Conservation (phyloP, 352 stramenopile species). For the Globisporangium paroecandrum region DNA sequence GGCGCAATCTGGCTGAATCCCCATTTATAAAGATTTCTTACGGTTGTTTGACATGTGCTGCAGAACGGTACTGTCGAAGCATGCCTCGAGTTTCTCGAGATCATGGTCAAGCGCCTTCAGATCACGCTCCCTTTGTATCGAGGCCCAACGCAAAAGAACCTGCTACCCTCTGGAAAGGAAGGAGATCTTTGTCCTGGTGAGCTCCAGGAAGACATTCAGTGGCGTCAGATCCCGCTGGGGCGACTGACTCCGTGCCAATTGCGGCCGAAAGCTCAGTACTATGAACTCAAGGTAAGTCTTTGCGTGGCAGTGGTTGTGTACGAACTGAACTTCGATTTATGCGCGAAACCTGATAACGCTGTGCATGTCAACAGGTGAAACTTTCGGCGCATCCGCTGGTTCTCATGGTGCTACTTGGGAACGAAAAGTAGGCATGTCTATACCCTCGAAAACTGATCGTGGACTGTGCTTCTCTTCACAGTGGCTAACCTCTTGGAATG, state of each 20-base stretch:
- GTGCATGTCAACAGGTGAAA: slow-evolving; percentile 20
- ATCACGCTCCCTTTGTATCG: slow-evolving; percentile 28
- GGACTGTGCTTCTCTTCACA: neutral
- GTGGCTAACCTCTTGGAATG: neutral
- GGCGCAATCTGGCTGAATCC: neutral
- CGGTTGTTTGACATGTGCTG: neutral
- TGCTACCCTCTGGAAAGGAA: neutral
- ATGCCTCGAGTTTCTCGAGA: slow-evolving; percentile 47
- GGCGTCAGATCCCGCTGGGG: slow-evolving; percentile 33
- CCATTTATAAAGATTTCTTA: neutral
- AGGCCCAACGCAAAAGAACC: neutral
- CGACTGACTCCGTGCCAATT: slow-evolving; percentile 34
- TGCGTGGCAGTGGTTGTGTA: neutral
- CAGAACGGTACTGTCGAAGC: slow-evolving; percentile 37
- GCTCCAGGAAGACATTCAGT: slow-evolving; percentile 20
- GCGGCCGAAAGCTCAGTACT: slow-evolving; percentile 29
- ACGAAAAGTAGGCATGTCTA: slow-evolving; percentile 44
- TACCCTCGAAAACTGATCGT: neutral
- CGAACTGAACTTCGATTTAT: neutral
- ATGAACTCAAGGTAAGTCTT: slow-evolving; percentile 36
- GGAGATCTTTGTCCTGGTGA: neutral
- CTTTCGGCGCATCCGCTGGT: slow-evolving; percentile 31
- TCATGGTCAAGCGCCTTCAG: slow-evolving; percentile 38
- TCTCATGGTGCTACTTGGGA: slow-evolving; percentile 39
- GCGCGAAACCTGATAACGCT: too few species aligned